Percentiles rank a stretch among this genome's conserved stretches.
phyloP scores from a whole-genome alignment of 305 asterid species.

The Solanum hybrid region DNA sequence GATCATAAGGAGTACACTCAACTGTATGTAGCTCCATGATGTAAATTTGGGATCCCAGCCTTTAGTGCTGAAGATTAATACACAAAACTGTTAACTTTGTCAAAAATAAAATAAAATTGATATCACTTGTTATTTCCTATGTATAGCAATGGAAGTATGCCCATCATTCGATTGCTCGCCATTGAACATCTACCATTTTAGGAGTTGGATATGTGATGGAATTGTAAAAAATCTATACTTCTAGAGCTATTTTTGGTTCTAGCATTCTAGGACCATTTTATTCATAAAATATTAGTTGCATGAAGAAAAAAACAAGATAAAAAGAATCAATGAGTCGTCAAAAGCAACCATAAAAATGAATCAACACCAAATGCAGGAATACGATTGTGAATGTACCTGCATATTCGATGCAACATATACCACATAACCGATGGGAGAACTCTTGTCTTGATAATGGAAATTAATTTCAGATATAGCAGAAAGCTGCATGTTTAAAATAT shows the following conservation, averaged over 20 bases:
- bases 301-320: background rate
- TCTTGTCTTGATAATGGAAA: conserved; percentile 90
- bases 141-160: background rate
- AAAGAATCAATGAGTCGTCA: background rate
- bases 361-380: background rate
- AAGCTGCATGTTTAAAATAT: conserved; percentile 46
- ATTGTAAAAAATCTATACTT: background rate
- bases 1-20: background rate
- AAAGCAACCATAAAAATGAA: background rate
- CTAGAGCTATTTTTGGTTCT: background rate
- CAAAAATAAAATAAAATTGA: background rate
- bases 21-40: no score
- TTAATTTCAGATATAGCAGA: conserved; percentile 78
- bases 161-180: background rate
- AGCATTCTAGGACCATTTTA: background rate
- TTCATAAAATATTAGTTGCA: background rate
- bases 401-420: conserved; percentile 54
- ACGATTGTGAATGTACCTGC: conserved; percentile 42
- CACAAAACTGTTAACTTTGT: no score
- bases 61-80: no score
- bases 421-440: conserved; percentile 65
- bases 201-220: background rate
- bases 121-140: background rate
- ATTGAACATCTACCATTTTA: background rate
- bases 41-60: no score